Evolutionary conservation across 1,284 basidiomycete genomes (phyloP), one percentile per base, ranked within the genome.

Genomic region (Ceratobasidium sp.): DNA sequence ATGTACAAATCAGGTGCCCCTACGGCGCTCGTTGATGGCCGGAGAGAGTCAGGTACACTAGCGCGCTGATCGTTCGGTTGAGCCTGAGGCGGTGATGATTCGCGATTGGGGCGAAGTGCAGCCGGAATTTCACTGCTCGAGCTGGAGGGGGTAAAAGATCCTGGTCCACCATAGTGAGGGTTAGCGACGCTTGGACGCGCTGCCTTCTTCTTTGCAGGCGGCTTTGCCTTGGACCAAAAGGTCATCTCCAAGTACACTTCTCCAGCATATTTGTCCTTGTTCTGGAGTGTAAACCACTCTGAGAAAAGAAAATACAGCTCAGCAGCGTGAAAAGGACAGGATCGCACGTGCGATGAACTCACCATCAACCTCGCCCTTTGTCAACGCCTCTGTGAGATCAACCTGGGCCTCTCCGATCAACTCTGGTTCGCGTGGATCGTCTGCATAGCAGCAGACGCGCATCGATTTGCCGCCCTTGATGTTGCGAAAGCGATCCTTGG

Each of bases 361-460:
- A 95, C 95, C 94, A 80, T 99, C 97, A 1, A 94, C 94, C 79
- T 98, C 96, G 55, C 97, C 97, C 78, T 92, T 94, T 72, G 92
- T 93, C 74, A 99, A 80, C 17, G 91, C 96, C 73, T 95, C 92
- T 8, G 91, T 92, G 56, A 99, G 84, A 77, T 96, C 91, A 1
- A 99, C 91, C 47, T 87, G 83, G 0, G 88, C 82, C 78, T 99
- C 96, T 53, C 97, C 97, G 77, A 99, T 96, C 73, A 98, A 84
- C 76, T 96, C 95, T 58, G 97, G 96, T 76, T 99, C 96, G 72
- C 93, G 89, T 62, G 91, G 84, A 79, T 99, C 96, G 78, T 98
- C 96, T 15, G 97, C 96, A 78, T 91, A 99, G 78, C 94, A 96
- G 35, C 90, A 86, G 50, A 99, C 77, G 73, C 85, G 86, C 87